A percentile compares a stretch with the other conserved stretches of the same genome.
Evolutionary conservation across 345 rosid species (phyloP).

Genomic region (Corchorus capsularis): DNA sequence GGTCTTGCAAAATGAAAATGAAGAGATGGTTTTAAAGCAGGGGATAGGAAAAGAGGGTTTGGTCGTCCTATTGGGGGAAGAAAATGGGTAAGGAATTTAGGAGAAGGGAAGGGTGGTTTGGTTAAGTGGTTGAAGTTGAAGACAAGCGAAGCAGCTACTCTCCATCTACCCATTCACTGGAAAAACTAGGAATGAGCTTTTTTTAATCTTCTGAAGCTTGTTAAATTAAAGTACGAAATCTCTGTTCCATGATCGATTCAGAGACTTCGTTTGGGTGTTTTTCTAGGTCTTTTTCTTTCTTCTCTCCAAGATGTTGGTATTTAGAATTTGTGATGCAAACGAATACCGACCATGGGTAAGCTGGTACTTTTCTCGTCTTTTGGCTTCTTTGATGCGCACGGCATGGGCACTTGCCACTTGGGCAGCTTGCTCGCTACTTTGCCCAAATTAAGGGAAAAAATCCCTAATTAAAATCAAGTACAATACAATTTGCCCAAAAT

Average conservation of each 20-base stretch:
- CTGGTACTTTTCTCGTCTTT: too few species aligned
- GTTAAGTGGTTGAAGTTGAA: slow-evolving; percentile 34
- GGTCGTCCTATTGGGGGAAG: slow-evolving; percentile 2
- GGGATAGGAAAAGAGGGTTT: neutral
- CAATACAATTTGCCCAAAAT: too few species aligned
- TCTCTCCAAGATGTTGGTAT: too few species aligned
- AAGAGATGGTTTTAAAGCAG: slow-evolving; percentile 12
- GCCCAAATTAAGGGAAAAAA: too few species aligned
- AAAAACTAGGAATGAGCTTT: neutral
- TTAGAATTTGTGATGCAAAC: too few species aligned
- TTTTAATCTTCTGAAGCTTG: neutral
- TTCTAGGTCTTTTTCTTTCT: too few species aligned
- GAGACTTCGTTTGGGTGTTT: neutral
- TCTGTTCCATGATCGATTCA: neutral
- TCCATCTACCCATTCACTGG: slow-evolving; percentile 79
- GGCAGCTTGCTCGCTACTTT: too few species aligned
- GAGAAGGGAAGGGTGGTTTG: slow-evolving; percentile 19
- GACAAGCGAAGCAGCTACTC: slow-evolving; percentile 46
- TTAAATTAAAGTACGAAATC: neutral
- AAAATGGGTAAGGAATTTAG: slow-evolving; percentile 6
- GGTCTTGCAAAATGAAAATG: slow-evolving; percentile 31
- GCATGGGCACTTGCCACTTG: too few species aligned
- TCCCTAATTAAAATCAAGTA: too few species aligned
- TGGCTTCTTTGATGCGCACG: too few species aligned
- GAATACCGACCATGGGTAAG: too few species aligned